Base-by-base conservation (phyloP, 257 asterid genomes). In the Solanum clarkiae region DNA sequence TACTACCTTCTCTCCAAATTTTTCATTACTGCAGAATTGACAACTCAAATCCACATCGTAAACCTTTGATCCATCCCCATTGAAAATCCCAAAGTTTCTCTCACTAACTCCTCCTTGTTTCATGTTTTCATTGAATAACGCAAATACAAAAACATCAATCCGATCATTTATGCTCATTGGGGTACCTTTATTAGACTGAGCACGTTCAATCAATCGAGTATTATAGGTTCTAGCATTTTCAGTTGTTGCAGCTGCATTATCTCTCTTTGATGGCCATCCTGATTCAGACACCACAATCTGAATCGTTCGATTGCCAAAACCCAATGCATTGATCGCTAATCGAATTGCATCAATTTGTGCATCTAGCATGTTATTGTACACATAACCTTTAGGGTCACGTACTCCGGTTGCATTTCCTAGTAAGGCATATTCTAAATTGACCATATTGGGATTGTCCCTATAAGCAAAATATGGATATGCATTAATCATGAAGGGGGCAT, bases 391-490 rank as follows among this genome's bases (percentile, higher is more conserved):
- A 1, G 94, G 91, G 80, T 91, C 94, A 2, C 80, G 83, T 0
- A 91, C 94, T 15, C 83, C 91, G 4, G 91, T 83, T 10, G 84
- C 84, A 71, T 92, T 89, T 5, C 92, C 92, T 10, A 94, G 56
- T 54, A 93, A 84, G 5, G 93, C 93, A 9, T 93, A 93, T 0
- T 93, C 92, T 1, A 92, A 56, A 26, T 60, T 71, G 8, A 93
- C 87, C 8, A 71, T 86, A 11, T 84, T 77, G 0, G 94, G 92
- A 80, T 89, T 91, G 49, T 89, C 94, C 47, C 90, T 65, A 82
- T 90, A 92, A 0, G 96, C 98, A 29, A 92, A 93, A 86, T 94
- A 94, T 0, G 97, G 96, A 40, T 93, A 92, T 0, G 96, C 92
- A 26, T 94, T 93, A 75, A 94, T 90, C 93, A 92, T 91, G 90